Conservation (phyloP, 805 yeast species). For the Wickerhamiella vanderwaltii region DNA sequence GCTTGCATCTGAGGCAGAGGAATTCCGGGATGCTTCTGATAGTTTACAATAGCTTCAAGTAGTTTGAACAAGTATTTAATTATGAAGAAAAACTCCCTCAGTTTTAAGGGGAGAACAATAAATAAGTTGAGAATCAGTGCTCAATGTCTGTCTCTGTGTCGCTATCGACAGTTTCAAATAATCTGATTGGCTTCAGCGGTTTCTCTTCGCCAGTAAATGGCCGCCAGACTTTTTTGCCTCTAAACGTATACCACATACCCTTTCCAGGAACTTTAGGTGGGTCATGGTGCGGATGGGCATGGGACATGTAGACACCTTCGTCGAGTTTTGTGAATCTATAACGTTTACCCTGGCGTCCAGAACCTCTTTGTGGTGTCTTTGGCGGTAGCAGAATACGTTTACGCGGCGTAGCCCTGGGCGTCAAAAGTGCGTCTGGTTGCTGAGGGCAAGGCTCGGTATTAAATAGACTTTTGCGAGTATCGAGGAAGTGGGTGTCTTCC, state of each 20-base stretch:
- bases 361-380: constrained; percentile 19
- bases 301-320: constrained; percentile 7
- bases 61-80: not conserved
- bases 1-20: constrained; percentile 10
- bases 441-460: too few species aligned
- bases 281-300: constrained; percentile 8
- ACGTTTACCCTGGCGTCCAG: constrained; percentile 20
- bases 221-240: constrained; percentile 30
- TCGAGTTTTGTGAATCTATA: not conserved
- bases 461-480: constrained; percentile 2
- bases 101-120: too few species aligned
- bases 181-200: constrained; percentile 18
- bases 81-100: too few species aligned
- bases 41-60: not conserved
- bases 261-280: not conserved
- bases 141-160: constrained; percentile 18
- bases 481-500: constrained; percentile 15
- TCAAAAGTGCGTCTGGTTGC: constrained; percentile 9
- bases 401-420: constrained; percentile 16
- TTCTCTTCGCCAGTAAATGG: constrained; percentile 25
- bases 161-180: constrained; percentile 15
- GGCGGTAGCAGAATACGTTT: constrained; percentile 20
- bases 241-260: constrained; percentile 31
- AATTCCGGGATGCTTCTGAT: constrained; percentile 7
- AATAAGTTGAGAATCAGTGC: too few species aligned